Evolutionary conservation across 78 protist genomes (phyloP).

Genomic region (Trichosphaerium sp.): DNA sequence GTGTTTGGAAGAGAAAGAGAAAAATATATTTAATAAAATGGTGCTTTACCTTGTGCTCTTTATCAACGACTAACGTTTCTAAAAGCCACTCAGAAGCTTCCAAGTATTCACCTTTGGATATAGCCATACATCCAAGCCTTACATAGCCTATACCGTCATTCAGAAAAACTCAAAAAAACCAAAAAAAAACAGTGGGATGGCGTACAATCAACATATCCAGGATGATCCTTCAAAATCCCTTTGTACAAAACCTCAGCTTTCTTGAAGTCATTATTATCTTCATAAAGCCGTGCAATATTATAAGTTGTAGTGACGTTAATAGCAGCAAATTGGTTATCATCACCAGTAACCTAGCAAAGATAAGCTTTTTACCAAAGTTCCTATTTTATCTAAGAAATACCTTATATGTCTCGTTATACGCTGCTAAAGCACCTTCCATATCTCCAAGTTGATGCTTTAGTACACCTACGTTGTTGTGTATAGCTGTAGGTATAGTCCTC

Average conservation of each 20-base stretch:
- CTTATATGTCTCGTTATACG: no score
- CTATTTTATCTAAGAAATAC: no score
- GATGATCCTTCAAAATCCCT: constrained; percentile 48
- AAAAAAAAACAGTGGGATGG: no score
- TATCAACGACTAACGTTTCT: constrained; percentile 11
- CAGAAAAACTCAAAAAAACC: no score
- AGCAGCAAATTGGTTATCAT: neutral
- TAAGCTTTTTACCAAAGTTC: no score
- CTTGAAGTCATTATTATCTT: constrained; percentile 1
- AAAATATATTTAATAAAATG: constrained; percentile 4
- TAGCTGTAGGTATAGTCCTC: no score
- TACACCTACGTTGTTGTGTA: no score
- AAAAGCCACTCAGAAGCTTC: constrained; percentile 50
- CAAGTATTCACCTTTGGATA: constrained; percentile 9
- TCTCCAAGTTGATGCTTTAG: no score
- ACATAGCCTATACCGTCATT: no score
- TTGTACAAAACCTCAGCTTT: neutral
- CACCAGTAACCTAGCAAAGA: no score
- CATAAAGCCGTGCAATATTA: constrained; percentile 49
- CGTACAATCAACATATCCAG: constrained; percentile 47
- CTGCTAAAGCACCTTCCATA: no score
- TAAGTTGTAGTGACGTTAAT: constrained; percentile 35
- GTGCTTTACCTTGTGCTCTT: no score
- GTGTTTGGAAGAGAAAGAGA: neutral
- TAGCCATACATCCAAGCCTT: constrained; percentile 11